These are phyloP conservation scores for Grigorovia transvaalensis DNA, from an alignment of 805 yeast species.

Conservation along the genomic window DNA sequence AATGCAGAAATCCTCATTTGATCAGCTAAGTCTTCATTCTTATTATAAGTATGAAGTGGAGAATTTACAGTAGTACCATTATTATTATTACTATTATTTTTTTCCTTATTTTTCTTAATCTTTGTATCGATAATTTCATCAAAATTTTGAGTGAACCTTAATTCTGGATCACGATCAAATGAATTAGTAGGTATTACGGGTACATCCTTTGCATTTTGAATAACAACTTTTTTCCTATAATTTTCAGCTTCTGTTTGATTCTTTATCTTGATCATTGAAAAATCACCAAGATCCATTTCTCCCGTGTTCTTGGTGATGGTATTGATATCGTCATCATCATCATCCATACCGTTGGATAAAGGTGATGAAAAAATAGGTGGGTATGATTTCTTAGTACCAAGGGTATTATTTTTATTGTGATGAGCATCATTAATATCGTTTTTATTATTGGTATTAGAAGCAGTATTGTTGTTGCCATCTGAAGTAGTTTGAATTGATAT, in stretches of 20 bases:
- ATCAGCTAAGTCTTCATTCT: conserved; percentile 51
- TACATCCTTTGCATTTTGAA: conserved; percentile 31
- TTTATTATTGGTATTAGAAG: not conserved
- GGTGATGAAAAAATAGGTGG: not conserved
- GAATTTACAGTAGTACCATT: conserved; percentile 19
- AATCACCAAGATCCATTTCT: conserved; percentile 70
- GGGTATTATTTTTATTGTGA: conserved; percentile 1
- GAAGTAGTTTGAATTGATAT: not conserved
- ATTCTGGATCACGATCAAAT: conserved; percentile 29
- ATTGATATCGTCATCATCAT: not conserved
- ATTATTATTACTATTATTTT: conserved; percentile 9
- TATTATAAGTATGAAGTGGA: not conserved
- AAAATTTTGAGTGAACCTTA: conserved; percentile 29
- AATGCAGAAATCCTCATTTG: conserved; percentile 96
- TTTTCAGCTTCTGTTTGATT: conserved; percentile 38
- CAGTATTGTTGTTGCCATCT: not conserved
- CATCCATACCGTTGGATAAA: not conserved
- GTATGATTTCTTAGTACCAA: not conserved
- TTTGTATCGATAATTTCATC: conserved; percentile 13
- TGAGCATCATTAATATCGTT: not conserved
- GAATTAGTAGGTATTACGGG: conserved; percentile 31
- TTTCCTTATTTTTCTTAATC: conserved; percentile 3
- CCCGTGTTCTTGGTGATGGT: not conserved
- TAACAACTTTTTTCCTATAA: conserved; percentile 33
- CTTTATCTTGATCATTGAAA: conserved; percentile 47